phyloP scores from a whole-genome alignment of 495 filamentous ascomycete species.

The Aspergillus egyptiacus region DNA sequence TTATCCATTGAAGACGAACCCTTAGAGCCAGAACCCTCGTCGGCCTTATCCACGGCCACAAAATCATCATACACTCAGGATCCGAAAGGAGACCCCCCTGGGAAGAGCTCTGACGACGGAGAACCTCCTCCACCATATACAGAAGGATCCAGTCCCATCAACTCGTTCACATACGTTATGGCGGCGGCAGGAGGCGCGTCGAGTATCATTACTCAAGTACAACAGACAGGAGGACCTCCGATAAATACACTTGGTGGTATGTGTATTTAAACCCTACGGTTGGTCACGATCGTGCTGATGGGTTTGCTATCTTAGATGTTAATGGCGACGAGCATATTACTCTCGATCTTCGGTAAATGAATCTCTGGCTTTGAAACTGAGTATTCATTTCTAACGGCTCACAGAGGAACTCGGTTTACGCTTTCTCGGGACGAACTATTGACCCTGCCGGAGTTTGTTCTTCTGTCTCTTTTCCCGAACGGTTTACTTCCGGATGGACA shows the following conservation, averaged over 20 bases:
- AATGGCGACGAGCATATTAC: conserved; percentile 92
- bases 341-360: conserved; percentile 78
- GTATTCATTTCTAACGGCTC: conserved; percentile 12
- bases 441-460: conserved; percentile 92
- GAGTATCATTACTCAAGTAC: conserved; percentile 98
- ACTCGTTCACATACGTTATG: conserved; percentile 96
- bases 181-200: conserved; percentile 91
- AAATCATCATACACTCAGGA: conserved; percentile 72
- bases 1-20: conserved; percentile 32
- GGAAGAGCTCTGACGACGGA: conserved; percentile 70
- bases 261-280: conserved; percentile 13
- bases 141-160: conserved; percentile 86
- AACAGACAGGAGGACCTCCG: conserved; percentile 78
- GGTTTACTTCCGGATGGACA: conserved; percentile 96
- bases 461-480: conserved; percentile 98
- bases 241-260: conserved; percentile 84
- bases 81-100: conserved; percentile 64
- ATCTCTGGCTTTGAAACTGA: neutral
- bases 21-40: conserved; percentile 44
- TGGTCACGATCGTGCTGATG: conserved; percentile 11
- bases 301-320: conserved; percentile 51
- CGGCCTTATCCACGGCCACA: conserved; percentile 65
- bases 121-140: conserved; percentile 95
- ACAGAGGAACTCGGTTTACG: conserved; percentile 84
- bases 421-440: conserved; percentile 91